Conservation (phyloP, 352 stramenopile genomes). For the Halophytophthora polymorphica region DNA sequence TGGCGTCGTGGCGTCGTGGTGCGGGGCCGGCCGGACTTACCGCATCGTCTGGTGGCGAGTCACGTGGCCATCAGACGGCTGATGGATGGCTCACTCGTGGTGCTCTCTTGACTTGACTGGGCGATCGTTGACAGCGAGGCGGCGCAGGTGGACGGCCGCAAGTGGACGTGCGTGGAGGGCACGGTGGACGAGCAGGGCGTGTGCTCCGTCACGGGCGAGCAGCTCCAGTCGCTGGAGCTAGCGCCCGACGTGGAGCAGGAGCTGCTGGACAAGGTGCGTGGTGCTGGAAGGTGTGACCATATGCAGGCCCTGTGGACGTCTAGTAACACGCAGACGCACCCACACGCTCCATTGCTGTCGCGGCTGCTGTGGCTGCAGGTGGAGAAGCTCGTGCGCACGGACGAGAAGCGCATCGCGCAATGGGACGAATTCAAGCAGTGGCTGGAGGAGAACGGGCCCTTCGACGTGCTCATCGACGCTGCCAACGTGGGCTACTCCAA, state of each 20-base stretch:
- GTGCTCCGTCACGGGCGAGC: constrained; percentile 57
- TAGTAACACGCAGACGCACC: neutral
- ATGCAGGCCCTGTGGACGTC: neutral
- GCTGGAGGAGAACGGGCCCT: constrained; percentile 64
- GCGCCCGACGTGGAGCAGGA: constrained; percentile 30
- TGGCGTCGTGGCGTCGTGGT: too few relatives aligned
- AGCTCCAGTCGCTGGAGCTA: constrained; percentile 70
- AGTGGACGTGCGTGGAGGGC: constrained; percentile 55
- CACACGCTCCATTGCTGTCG: too few relatives aligned
- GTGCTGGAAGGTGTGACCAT: neutral
- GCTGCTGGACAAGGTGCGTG: constrained; percentile 63
- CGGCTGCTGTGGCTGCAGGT: constrained; percentile 36
- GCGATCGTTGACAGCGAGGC: too few relatives aligned
- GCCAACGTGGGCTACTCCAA: constrained; percentile 98
- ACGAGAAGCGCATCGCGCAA: constrained; percentile 64
- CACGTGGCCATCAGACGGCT: too few relatives aligned
- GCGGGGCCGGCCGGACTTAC: too few relatives aligned
- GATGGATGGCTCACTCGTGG: too few relatives aligned
- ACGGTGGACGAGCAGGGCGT: constrained; percentile 51
- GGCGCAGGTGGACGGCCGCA: constrained; percentile 46
- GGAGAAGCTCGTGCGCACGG: constrained; percentile 71
- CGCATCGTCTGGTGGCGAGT: too few relatives aligned
- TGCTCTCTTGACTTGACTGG: too few relatives aligned
- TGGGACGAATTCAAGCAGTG: constrained; percentile 86
- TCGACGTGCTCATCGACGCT: constrained; percentile 95